These are phyloP conservation scores for Leccinum colubrinum DNA, from an alignment of 1,284 basidiomycete genomes.

Conservation along the genomic window DNA sequence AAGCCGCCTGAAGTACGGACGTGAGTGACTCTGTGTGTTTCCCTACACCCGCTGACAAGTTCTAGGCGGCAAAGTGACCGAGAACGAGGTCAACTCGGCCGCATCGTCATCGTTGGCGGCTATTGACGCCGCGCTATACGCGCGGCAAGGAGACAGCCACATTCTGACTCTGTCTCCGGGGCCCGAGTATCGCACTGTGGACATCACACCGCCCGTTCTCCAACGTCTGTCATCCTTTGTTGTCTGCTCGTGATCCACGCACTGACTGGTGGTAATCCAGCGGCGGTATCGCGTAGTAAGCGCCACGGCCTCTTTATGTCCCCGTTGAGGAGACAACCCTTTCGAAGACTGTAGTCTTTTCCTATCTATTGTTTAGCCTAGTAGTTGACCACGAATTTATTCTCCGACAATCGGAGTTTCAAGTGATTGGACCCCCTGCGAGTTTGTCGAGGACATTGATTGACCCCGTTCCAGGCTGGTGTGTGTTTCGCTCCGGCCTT, in stretches of 20 bases:
- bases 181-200: background rate
- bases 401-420: conserved; percentile 22
- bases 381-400: conserved; percentile 3
- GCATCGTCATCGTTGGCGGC: conserved; percentile 10
- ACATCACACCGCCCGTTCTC: conserved; percentile 9
- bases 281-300: background rate
- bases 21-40: conserved; percentile 3
- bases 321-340: conserved; percentile 11
- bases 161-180: conserved; percentile 5
- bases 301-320: conserved; percentile 15
- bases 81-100: background rate
- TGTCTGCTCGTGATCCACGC: background rate
- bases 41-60: conserved; percentile 1
- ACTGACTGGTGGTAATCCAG: conserved; percentile 8
- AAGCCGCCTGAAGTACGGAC: conserved; percentile 1
- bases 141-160: background rate
- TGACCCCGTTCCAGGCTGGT: conserved; percentile 33
- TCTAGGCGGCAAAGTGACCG: background rate
- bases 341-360: conserved; percentile 19
- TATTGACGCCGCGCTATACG: conserved; percentile 4
- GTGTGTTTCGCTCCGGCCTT: conserved; percentile 29
- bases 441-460: conserved; percentile 19
- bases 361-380: too few relatives aligned
- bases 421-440: conserved; percentile 15
- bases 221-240: conserved; percentile 3